Percentiles rank a stretch among this genome's conserved stretches.
phyloP scores from a whole-genome alignment of 257 asterid species.

The Solanum medicagineum region DNA sequence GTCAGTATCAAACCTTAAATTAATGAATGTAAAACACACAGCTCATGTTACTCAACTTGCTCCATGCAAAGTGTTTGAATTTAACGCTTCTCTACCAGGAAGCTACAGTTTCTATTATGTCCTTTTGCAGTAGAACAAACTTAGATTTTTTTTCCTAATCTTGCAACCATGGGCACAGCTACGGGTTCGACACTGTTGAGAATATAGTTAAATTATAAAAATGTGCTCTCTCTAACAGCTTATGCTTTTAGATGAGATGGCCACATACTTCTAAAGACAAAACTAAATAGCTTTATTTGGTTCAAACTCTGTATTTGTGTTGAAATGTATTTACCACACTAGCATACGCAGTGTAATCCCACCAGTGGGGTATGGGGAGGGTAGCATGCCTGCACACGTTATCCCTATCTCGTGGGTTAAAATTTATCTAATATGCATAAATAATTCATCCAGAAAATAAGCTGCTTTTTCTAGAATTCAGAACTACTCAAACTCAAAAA shows the following conservation, averaged over 20 bases:
- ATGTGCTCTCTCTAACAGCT: neutral
- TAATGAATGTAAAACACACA: conserved; percentile 13
- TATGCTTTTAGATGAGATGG: neutral
- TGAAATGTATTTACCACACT: neutral
- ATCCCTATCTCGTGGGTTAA: neutral
- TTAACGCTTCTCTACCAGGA: conserved; percentile 15
- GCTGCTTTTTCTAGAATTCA: neutral
- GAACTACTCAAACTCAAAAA: neutral
- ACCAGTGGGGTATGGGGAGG: neutral
- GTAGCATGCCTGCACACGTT: neutral
- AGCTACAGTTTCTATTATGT: conserved; percentile 26
- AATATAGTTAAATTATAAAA: neutral
- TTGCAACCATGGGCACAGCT: neutral
- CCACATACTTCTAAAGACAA: neutral
- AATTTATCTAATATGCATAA: neutral
- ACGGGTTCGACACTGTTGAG: neutral
- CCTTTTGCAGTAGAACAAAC: conserved; percentile 24
- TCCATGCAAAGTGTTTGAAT: conserved; percentile 20
- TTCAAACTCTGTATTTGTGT: neutral
- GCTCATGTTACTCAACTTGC: conserved; percentile 25
- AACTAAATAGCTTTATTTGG: neutral
- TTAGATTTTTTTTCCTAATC: conserved; percentile 8
- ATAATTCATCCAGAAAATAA: neutral
- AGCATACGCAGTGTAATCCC: neutral
- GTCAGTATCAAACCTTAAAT: conserved; percentile 16